Base-by-base conservation (phyloP, 2,329 filamentous ascomycete species). In the Calonectria montana region DNA sequence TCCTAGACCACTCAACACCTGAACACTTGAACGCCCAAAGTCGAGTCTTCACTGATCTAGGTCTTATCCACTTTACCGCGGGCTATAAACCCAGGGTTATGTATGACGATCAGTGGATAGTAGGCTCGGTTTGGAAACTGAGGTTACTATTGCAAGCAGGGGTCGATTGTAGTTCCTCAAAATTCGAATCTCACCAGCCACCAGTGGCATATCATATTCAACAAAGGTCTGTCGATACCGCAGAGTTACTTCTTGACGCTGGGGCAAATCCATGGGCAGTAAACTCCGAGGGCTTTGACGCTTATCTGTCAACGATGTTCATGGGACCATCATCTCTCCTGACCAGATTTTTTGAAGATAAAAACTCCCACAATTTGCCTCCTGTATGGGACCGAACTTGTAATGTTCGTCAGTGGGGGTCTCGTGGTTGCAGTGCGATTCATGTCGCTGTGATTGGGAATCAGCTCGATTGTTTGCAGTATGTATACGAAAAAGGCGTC, bases 241-340 rank as follows among this genome's bases (percentile, higher is more conserved):
- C 61, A 1, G 29, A 70, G 1, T 2, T 63, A 2, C 70, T 72
- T 25, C 62, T 72, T 2, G 45, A 63, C 13, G n/a, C 18, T 48
- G 67, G 62, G 21, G 70, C 70, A 21, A 50, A 72, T 15, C 70
- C 70, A 21, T 72, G 62, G 62, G 7, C 41, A 5, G 13, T 29
- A 10, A 12, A 21, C 43, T 18, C 4, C 12, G 8, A 47, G 6
- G 1, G 2, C 3, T 1, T 53, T 3, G 69, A 71, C 21, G 61
- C 65, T 18, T 50, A 23, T n/a, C 50, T 21, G 0, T 6, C 0
- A 1, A 1, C 18, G 21, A 9, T 15, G 2, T 6, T 2, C 1
- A 2, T 3, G 4, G 3, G 21, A 16, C 21, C 4, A 4, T 13
- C 3, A 10, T 47, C 50, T 10, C 15, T 69, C 2, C 27, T 71